Conservation (phyloP, 345 rosid genomes). For the Garcia nutans region DNA sequence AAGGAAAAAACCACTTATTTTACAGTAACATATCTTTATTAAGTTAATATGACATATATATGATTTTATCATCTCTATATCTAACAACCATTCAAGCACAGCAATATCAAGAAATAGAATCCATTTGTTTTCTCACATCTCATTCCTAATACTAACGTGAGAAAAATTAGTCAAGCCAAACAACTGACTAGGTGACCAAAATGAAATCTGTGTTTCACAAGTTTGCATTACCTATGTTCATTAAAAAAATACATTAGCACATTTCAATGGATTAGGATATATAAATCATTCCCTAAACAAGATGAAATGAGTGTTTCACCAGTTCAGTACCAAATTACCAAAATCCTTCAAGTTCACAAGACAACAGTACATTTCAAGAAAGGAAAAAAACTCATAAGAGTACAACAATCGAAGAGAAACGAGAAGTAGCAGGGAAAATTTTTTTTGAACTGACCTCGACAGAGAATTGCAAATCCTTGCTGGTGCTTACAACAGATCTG, state of each 20-base stretch:
- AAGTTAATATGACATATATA: background rate
- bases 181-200: background rate
- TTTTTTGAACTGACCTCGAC: conserved; percentile 67
- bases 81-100: background rate
- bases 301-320: background rate
- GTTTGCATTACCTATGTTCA: background rate
- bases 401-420: background rate
- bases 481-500: conserved; percentile 73
- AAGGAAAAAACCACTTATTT: background rate
- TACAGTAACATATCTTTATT: background rate
- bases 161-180: background rate
- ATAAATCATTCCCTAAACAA: background rate
- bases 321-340: background rate
- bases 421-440: background rate
- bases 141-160: background rate
- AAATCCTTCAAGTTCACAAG: background rate
- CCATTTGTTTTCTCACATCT: background rate
- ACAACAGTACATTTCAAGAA: background rate
- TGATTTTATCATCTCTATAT: background rate
- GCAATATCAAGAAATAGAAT: background rate
- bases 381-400: background rate
- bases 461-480: conserved; percentile 90
- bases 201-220: no score
- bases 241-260: no score
- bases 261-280: background rate